Base-by-base conservation (phyloP, 148 eudicot species). In the Diospyros kaki region DNA sequence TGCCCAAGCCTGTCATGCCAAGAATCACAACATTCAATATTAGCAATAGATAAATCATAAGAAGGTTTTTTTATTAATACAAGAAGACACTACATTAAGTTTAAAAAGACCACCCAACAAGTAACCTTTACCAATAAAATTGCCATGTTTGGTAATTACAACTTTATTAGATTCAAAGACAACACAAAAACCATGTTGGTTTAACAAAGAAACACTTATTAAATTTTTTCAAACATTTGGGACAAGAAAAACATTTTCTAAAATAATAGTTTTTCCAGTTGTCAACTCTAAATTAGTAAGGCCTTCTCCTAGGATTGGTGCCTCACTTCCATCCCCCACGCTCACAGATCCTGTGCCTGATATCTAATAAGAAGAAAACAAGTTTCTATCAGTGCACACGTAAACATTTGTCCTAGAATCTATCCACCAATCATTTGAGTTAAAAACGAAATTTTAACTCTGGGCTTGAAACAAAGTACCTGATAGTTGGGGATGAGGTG, bases 341-440 rank as follows among this genome's bases (percentile, higher is more conserved):
- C 66, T 72, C 15, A 59, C 75, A 72, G 43, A 2, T 56, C 50
- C 63, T 6, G n/a, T 28, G 43, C 74, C 14, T 72, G 75, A 72
- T 56, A 56, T 56, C 13, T 56, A 54, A 44, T 42, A 72, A 9
- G 52, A 52, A 58, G 58, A 58, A 15, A 72, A 72, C 15, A n/a
- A 1, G 2, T 3, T 1, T 3, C 2, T 5, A 58, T 72, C 40
- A 59, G 15, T 58, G 15, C 75, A 72, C 2, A 58, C 75, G 43
- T 72, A 43, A 1, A 72, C 13, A 44, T 72, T 72, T 41, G 75
- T 51, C 6, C 75, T 39, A 4, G 52, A 72, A n/a, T 72, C 75
- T 44, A 72, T 4, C 75, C 75, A 72, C 65, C 65, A 72, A 40
- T 58, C 75, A 1, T 58, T 17, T 28, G 28, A 28, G 28, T 28